Evolutionary conservation across 352 stramenopile species (phyloP), one percentile per base, ranked within the genome.

Genomic region (Globisporangium irregulare): DNA sequence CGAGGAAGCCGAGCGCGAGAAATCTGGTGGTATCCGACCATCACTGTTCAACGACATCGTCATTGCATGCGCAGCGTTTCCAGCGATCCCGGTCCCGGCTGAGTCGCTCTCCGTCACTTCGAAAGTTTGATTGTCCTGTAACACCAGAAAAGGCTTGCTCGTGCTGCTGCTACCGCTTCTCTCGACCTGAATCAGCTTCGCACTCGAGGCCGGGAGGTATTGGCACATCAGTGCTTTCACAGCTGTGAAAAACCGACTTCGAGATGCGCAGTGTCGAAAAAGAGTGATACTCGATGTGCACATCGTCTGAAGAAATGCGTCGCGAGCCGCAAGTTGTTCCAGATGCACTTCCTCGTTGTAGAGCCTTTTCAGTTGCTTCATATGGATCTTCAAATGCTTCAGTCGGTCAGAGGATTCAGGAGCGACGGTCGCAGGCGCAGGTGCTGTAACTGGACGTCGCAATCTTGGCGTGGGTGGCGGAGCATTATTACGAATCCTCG

Each of bases 211-310:
- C 27, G 73, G 78, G 1, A 79, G 56, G 29, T 85, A 85, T 62
- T 85, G 75, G 24, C 65, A 73, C 36, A 79, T 12, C 2, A 85
- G 66, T 27, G 78, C 78, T 64, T 76, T 76, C n/a, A 80, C 73
- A 6, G 78, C 78, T 20, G 69, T 79, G 68, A 75, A 78, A 66
- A 85, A 82, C 2, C 62, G 67, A 15, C 15, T 59, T 1, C 62
- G 72, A 3, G 78, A 82, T n/a, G 67, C 67, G 46, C 70, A 75
- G 68, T 85, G 77, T 3, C 75, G 75, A 27, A 80, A 72, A 6
- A 85, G 64, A 32, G 78, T 85, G 57, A 85, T 81, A 61, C 78
- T 77, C 54, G 71, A 62, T n/a, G 78, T 81, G 62, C 73, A 82
- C 53, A 85, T 71, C 58, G 56, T 76, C 64, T 85, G 78, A 5